Evolutionary conservation across 164 flowering plant genomes (phyloP).

Genomic region (Vitis vinifera): DNA sequence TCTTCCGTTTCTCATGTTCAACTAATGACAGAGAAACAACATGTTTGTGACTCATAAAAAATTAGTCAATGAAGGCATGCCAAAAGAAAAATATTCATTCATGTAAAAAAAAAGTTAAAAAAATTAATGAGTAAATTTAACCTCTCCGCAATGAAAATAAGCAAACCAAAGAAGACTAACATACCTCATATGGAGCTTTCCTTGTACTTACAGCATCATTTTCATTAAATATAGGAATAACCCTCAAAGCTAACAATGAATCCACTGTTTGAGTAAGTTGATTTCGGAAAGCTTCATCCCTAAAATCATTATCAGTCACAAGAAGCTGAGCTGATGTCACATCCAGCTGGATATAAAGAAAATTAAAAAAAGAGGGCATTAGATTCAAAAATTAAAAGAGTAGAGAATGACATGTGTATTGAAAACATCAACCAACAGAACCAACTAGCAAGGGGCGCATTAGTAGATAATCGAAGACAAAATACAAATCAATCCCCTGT

Average conservation of each 20-base stretch:
- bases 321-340: constrained; percentile 88
- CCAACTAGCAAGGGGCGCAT: neutral
- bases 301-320: constrained; percentile 92
- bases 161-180: constrained; percentile 1
- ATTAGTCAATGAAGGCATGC: neutral
- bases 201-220: constrained; percentile 96
- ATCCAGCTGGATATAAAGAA: constrained; percentile 69
- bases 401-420: neutral
- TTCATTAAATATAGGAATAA: constrained; percentile 93
- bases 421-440: neutral
- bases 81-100: neutral
- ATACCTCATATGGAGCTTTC: constrained; percentile 93
- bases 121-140: neutral
- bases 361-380: neutral
- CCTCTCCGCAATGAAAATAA: neutral
- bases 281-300: constrained; percentile 65
- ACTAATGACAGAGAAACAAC: neutral
- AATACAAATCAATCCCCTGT: neutral
- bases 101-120: too few species aligned
- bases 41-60: neutral
- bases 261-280: constrained; percentile 80
- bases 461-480: neutral
- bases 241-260: constrained; percentile 58
- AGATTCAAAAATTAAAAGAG: neutral
- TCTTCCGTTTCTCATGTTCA: neutral